Evolutionary conservation across 164 flowering plant genomes (phyloP).

Genomic region (Hamamelis virginiana): DNA sequence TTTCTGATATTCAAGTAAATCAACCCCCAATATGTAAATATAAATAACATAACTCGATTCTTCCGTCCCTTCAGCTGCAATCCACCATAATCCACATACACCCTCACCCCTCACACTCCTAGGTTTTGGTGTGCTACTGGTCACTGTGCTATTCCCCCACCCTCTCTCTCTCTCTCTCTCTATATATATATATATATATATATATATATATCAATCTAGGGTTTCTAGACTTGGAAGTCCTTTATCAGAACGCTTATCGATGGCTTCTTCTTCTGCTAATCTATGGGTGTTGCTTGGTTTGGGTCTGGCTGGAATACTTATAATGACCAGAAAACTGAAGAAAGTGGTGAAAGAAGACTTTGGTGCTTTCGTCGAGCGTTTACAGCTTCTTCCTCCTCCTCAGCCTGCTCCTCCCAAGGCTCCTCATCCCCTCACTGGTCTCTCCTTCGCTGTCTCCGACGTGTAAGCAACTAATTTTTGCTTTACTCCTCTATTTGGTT

Average conservation of each 20-base stretch:
- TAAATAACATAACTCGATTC: too few species aligned
- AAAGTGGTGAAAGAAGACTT: slow-evolving; percentile 69
- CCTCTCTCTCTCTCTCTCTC: too few species aligned
- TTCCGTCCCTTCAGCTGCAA: too few species aligned
- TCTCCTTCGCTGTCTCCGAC: slow-evolving; percentile 88
- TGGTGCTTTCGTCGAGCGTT: slow-evolving; percentile 72
- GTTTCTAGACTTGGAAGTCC: too few species aligned
- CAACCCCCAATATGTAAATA: too few species aligned
- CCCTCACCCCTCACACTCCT: too few species aligned
- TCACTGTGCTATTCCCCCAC: too few species aligned
- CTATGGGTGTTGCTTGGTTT: slow-evolving; percentile 82
- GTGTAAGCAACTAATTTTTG: slow-evolving; percentile 38
- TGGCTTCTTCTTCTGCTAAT: slow-evolving; percentile 67
- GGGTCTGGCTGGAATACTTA: slow-evolving; percentile 82
- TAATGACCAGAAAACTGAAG: slow-evolving; percentile 68
- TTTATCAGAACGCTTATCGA: slow-evolving; percentile 3
- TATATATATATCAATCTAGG: too few species aligned
- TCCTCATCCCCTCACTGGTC: slow-evolving; percentile 86
- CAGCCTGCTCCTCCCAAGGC: slow-evolving; percentile 99
- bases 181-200: too few species aligned
- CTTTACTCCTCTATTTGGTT: not conserved
- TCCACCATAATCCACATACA: too few species aligned
- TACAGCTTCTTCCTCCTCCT: slow-evolving; percentile 90
- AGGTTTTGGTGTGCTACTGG: too few species aligned
- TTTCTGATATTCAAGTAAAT: too few species aligned